Conservation (phyloP, 139 green algal genomes). For the Coelastrella sp. region DNA sequence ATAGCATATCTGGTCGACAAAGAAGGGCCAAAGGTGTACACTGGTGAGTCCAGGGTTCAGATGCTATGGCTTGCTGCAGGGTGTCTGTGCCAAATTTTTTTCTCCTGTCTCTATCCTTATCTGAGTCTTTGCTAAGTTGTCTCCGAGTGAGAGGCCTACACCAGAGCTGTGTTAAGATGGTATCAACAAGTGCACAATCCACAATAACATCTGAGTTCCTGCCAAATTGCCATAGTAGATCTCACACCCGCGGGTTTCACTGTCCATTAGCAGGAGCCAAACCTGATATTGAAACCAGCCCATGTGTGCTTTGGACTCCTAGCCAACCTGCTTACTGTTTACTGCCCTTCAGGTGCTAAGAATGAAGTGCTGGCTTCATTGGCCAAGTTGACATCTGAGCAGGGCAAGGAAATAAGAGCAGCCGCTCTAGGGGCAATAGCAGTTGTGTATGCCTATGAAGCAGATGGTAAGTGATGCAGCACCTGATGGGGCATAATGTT, state of each 20-base stretch:
- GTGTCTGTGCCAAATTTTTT: no score
- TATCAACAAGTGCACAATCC: no score
- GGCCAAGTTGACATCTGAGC: slow-evolving; percentile 82
- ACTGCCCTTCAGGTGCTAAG: slow-evolving; percentile 24
- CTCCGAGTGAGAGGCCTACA: no score
- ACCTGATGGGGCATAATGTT: no score
- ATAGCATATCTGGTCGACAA: slow-evolving; percentile 77
- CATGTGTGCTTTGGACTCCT: background rate
- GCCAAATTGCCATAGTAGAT: no score
- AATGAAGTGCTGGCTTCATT: slow-evolving; percentile 59
- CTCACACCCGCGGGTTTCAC: no score
- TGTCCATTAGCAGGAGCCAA: no score
- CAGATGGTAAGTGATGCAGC: slow-evolving; percentile 41
- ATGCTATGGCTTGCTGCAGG: background rate
- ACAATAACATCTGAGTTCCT: no score
- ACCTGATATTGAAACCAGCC: background rate
- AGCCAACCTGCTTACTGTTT: background rate
- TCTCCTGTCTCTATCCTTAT: no score
- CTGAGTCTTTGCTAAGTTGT: no score
- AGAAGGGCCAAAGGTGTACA: slow-evolving; percentile 66
- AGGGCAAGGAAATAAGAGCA: slow-evolving; percentile 84
- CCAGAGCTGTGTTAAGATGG: no score
- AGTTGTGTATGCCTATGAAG: slow-evolving; percentile 84
- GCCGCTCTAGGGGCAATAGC: slow-evolving; percentile 85
- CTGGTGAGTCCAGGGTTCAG: background rate